Conservation (phyloP, 805 yeast species). For the Metschnikowia henanensis region DNA sequence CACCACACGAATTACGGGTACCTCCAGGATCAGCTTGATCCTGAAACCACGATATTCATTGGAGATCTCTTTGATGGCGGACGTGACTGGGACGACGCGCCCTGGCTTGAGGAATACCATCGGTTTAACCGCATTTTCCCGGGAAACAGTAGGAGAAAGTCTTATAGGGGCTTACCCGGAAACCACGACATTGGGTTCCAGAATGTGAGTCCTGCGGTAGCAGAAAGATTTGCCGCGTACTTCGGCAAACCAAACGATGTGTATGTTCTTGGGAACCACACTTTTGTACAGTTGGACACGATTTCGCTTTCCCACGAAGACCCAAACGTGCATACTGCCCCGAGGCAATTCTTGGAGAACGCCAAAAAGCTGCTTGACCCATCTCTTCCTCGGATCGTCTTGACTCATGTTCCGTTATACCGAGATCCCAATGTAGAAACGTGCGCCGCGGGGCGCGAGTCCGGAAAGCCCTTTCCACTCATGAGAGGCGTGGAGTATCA, state of each 20-base stretch:
- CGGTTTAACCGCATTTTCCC: conserved; percentile 73
- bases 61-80: conserved; percentile 98
- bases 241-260: conserved; percentile 72
- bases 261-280: conserved; percentile 65
- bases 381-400: conserved; percentile 58
- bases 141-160: conserved; percentile 43
- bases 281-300: conserved; percentile 73
- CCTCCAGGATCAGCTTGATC: conserved; percentile 58
- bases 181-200: conserved; percentile 98
- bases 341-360: conserved; percentile 52
- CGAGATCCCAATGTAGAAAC: conserved; percentile 58
- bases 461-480: conserved; percentile 61
- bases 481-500: conserved; percentile 83
- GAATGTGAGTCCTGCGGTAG: conserved; percentile 55
- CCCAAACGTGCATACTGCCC: conserved; percentile 45
- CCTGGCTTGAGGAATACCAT: conserved; percentile 67
- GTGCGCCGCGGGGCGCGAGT: conserved; percentile 83
- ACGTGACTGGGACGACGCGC: conserved; percentile 71
- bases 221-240: conserved; percentile 61
- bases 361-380: conserved; percentile 26
- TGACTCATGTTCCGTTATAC: conserved; percentile 87
- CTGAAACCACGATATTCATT: conserved; percentile 74
- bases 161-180: conserved; percentile 62
- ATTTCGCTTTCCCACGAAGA: conserved; percentile 70
- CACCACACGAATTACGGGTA: conserved; percentile 71